phyloP scores from a whole-genome alignment of 2,329 filamentous ascomycete genomes.

The Hypoxylon sp. region DNA sequence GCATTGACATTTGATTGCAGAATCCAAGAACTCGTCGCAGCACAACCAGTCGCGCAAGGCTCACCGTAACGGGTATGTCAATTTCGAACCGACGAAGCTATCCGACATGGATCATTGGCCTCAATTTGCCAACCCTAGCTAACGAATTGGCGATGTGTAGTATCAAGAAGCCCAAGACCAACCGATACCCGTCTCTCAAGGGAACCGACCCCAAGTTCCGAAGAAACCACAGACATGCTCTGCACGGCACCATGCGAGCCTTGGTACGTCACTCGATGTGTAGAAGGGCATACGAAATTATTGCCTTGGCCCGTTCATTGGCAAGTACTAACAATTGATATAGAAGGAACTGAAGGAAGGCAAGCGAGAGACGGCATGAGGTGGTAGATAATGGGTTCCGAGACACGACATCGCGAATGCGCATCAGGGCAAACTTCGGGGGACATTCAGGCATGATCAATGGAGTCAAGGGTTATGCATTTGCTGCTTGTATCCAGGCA shows the following conservation, averaged over 20 bases:
- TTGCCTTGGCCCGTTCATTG: background rate
- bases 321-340: conserved; percentile 42
- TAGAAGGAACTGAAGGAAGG: conserved; percentile 97
- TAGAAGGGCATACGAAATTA: background rate
- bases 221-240: conserved; percentile 99
- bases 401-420: conserved; percentile 51
- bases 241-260: conserved; percentile 98
- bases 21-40: conserved; percentile 99
- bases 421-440: conserved; percentile 53
- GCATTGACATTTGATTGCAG: conserved; percentile 65
- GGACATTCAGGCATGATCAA: conserved; percentile 55
- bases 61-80: conserved; percentile 96
- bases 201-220: conserved; percentile 99
- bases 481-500: conserved; percentile 52
- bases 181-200: conserved; percentile 98
- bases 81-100: conserved; percentile 27
- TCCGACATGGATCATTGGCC: conserved; percentile 22
- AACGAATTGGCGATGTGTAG: conserved; percentile 63
- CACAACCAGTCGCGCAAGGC: conserved; percentile 99
- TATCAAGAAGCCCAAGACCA: conserved; percentile 99
- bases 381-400: conserved; percentile 47
- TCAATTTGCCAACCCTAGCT: conserved; percentile 25
- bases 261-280: conserved; percentile 75
- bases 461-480: conserved; percentile 57
- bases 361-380: conserved; percentile 86